phyloP scores from a whole-genome alignment of 163 green algal genomes.

The Smithsoniella earleae region DNA sequence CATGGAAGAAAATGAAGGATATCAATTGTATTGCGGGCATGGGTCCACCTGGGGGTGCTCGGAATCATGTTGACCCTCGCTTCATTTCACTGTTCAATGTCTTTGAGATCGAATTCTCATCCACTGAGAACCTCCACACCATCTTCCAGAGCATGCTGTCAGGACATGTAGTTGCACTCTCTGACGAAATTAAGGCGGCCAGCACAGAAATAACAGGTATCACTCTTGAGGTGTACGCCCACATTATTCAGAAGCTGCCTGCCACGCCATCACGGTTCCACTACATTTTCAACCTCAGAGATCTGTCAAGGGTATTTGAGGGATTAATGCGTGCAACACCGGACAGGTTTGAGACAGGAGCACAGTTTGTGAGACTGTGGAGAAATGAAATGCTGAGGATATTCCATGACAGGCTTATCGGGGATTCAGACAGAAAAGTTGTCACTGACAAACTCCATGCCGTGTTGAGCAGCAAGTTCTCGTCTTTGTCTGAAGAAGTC shows the following conservation, averaged over 20 bases:
- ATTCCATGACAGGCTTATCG: conserved; percentile 75
- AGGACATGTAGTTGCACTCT: conserved; percentile 9
- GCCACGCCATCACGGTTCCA: conserved; percentile 74
- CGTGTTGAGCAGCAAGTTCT: conserved; percentile 36
- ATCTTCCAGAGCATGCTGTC: conserved; percentile 57
- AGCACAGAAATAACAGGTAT: conserved; percentile 49
- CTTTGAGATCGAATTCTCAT: conserved; percentile 74
- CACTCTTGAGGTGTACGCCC: conserved; percentile 67
- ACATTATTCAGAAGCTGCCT: conserved; percentile 67
- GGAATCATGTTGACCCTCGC: conserved; percentile 67
- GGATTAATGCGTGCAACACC: conserved; percentile 23
- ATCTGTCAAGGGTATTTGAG: conserved; percentile 60
- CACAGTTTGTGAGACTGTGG: conserved; percentile 63
- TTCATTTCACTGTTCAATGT: conserved; percentile 72
- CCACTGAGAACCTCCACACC: conserved; percentile 53
- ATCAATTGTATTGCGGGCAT: conserved; percentile 46
- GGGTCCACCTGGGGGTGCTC: conserved; percentile 65
- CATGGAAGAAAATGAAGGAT: conserved; percentile 82
- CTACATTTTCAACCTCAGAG: conserved; percentile 85
- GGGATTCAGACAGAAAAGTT: conserved; percentile 40
- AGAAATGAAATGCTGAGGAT: conserved; percentile 66
- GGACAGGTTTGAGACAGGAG: conserved; percentile 42
- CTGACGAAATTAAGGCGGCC: conserved; percentile 44
- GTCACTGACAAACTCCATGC: conserved; percentile 38
- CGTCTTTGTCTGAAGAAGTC: conserved; percentile 37